Conservation (phyloP, 805 yeast genomes). For the Cyberlindnera xylosilytica region DNA sequence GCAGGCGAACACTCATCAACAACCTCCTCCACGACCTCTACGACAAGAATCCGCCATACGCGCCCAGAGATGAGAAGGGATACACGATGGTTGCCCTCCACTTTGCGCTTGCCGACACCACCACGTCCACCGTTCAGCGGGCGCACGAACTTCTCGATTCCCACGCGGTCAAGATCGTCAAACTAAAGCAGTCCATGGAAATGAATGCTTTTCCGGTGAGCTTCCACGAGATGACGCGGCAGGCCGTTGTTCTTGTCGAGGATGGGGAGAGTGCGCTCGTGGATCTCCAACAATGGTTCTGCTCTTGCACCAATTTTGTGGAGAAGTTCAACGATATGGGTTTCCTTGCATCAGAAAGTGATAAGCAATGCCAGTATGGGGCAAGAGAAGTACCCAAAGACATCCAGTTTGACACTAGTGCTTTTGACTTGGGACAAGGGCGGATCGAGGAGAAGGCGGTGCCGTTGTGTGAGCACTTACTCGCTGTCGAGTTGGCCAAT, state of each 20-base stretch:
- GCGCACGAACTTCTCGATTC: constrained; percentile 9
- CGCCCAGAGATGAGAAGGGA: neutral
- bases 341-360: neutral
- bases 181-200: too few species aligned
- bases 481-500: constrained; percentile 4
- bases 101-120: constrained; percentile 10
- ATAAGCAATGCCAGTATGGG: neutral
- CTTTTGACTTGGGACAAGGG: neutral
- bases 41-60: constrained; percentile 1
- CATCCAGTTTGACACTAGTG: constrained; percentile 1
- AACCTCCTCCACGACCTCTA: neutral
- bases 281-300: constrained; percentile 20
- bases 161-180: neutral
- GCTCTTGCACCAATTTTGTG: constrained; percentile 15
- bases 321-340: neutral
- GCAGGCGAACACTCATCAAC: neutral
- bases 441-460: neutral
- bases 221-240: neutral
- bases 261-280: constrained; percentile 3
- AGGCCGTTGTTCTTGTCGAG: constrained; percentile 1
- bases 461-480: constrained; percentile 17
- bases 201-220: neutral
- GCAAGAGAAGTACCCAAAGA: neutral
- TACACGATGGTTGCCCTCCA: constrained; percentile 12
- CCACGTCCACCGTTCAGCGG: neutral